Evolutionary conservation across 2,329 filamentous ascomycete genomes (phyloP), one percentile per base, ranked within the genome.

Genomic region (Chrysoporthe deuterocubensis): DNA sequence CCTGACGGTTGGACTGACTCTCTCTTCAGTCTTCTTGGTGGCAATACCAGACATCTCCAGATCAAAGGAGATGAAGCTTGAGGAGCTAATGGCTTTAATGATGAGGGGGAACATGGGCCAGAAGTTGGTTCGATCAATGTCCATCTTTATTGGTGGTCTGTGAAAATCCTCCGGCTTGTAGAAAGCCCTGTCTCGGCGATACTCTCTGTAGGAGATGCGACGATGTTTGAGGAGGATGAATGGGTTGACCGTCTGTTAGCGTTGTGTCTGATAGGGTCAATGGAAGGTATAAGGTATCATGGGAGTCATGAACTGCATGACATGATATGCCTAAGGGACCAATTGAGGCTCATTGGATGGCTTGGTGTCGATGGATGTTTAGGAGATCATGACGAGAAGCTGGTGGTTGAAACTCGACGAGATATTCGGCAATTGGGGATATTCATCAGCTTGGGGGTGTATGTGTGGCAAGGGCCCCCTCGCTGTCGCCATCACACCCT

Each of bases 41-140:
- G 32, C 43, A 44, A 80, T 76, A 5, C 79, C 79, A 1, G 74
- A 76, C 78, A 81, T 81, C 71, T 81, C 79, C 48, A 81, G 60
- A 61, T 81, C 79, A 4, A 82, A 71, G 7, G 77, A 71, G 0
- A 79, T 73, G 65, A 75, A 79, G 0, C 74, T 69, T 0, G 78
- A 75, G 11, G 71, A 66, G 7, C 74, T 68, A 7, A 80, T 76
- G 1, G 72, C 70, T 0, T 73, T 43, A 1, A 81, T 65, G 4
- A 81, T 71, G 1, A 6, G 18, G 0, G 77, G 76, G 8, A 82
- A 71, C 7, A 69, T 34, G 3, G 43, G 18, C 73, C 74, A 78
- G 66, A 77, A 79, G 50, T 73, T 76, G 3, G 34, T 8, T 4
- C 32, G 44, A 34, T 74, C 50, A 34, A 78, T 65, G 14, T 78